Base-by-base conservation (phyloP, 441 rosid genomes). In the Gossypium trilobum region DNA sequence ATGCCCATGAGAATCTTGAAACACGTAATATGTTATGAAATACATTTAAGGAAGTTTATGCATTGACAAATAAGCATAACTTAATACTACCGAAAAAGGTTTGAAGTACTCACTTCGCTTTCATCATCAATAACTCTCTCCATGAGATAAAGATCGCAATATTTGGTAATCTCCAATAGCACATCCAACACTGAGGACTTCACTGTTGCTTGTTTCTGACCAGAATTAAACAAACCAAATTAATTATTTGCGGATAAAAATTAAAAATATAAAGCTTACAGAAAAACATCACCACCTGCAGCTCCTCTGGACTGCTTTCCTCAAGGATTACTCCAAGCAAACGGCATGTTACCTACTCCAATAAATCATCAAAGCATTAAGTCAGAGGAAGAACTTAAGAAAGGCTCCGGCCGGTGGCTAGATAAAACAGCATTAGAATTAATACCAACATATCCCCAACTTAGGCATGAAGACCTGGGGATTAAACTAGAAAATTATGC, bases 111-210 rank as follows among this genome's bases (percentile, higher is more conserved):
- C 78, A 92, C 99, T 84, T 95, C 97, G 64, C 93, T 89, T 78
- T 88, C 92, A 56, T 92, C 95, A 44, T 95, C 97, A 73, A 89
- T 80, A 79, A 95, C 99, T 88, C 98, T 88, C 85, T 95, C 99
- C 99, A 95, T 95, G 67, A 92, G 93, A 85, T 95, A 92, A 65
- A 95, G 91, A 82, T 95, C 99, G 79, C 93, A 91, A 78, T 73
- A 87, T 80, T 88, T 95, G 42, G 97, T 86, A 70, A 95, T 88
- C 85, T 95, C 99, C 82, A 91, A 78, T 48, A 95, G 88, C 76
- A 92, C 93, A 82, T 95, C 97, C 83, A 95, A 79, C 74, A 87
- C 97, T 22, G 96, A 89, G 74, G 95, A 86, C 80, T 82, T 89
- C 75, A 95, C 95, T 16, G 98, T 95, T 68, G 85, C 97, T 89